Conservation (phyloP, 176 grass and related monocot genomes). For the Areca catechu region DNA sequence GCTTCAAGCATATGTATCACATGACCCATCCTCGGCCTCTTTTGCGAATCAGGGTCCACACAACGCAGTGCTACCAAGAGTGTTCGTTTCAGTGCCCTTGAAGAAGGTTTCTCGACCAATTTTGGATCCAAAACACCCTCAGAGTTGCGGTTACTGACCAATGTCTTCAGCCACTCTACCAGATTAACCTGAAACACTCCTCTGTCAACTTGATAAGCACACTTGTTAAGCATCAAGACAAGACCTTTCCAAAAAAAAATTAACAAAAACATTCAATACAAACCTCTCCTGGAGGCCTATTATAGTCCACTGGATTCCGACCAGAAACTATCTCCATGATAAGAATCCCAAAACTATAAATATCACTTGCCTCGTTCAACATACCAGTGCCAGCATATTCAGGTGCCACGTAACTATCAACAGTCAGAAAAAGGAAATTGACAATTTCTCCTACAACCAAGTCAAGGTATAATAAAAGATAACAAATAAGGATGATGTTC, state of each 20-base stretch:
- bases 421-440: constrained; percentile 13
- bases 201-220: background rate
- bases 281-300: constrained; percentile 81
- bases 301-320: constrained; percentile 84
- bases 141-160: constrained; percentile 89
- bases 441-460: too few relatives aligned
- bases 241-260: background rate
- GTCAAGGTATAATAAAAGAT: too few relatives aligned
- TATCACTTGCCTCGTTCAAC: constrained; percentile 93
- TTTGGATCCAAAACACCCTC: constrained; percentile 96
- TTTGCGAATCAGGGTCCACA: constrained; percentile 87
- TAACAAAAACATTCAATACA: constrained; percentile 16
- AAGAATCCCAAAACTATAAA: constrained; percentile 97
- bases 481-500: background rate
- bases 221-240: background rate
- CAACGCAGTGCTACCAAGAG: constrained; percentile 86
- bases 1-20: constrained; percentile 99
- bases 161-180: constrained; percentile 92
- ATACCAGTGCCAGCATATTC: constrained; percentile 97
- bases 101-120: constrained; percentile 76
- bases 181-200: constrained; percentile 75
- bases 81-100: constrained; percentile 76
- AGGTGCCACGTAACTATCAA: constrained; percentile 79
- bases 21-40: constrained; percentile 94
- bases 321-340: constrained; percentile 97